Evolutionary conservation across 148 eudicot genomes (phyloP).

Genomic region (Camellia sinensis): DNA sequence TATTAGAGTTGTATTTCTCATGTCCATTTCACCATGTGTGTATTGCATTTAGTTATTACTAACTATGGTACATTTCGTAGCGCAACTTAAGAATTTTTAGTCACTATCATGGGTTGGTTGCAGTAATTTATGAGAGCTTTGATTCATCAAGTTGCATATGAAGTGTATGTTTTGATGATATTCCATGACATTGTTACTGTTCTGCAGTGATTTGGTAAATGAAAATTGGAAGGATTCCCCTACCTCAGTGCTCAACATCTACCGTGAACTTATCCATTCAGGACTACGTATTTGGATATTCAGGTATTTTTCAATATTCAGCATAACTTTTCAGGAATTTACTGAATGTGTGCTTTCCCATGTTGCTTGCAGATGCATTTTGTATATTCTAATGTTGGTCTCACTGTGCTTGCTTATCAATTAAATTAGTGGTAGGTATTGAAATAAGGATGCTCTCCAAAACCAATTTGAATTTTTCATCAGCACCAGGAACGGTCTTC

Average conservation of each 20-base stretch:
- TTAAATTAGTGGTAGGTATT: background rate
- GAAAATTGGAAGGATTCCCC: slow-evolving; percentile 78
- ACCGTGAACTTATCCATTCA: slow-evolving; percentile 66
- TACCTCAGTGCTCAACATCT: slow-evolving; percentile 60
- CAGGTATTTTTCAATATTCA: slow-evolving; percentile 48
- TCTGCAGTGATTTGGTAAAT: slow-evolving; percentile 54
- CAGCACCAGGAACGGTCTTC: background rate
- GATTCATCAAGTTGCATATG: background rate
- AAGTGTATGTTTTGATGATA: background rate
- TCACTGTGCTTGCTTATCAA: background rate
- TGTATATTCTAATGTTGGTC: background rate
- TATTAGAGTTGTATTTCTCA: background rate
- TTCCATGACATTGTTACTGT: background rate
- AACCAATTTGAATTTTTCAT: background rate
- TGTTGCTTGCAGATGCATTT: background rate
- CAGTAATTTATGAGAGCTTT: slow-evolving; percentile 3
- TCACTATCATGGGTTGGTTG: background rate
- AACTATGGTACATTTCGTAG: background rate
- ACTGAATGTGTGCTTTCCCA: background rate
- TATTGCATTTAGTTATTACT: background rate
- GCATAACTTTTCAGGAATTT: background rate
- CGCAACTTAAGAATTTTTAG: background rate
- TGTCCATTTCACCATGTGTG: background rate
- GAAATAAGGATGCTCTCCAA: background rate
- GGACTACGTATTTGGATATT: slow-evolving; percentile 94